Conservation (phyloP, 1,284 basidiomycete species). For the Agaricales sp. region DNA sequence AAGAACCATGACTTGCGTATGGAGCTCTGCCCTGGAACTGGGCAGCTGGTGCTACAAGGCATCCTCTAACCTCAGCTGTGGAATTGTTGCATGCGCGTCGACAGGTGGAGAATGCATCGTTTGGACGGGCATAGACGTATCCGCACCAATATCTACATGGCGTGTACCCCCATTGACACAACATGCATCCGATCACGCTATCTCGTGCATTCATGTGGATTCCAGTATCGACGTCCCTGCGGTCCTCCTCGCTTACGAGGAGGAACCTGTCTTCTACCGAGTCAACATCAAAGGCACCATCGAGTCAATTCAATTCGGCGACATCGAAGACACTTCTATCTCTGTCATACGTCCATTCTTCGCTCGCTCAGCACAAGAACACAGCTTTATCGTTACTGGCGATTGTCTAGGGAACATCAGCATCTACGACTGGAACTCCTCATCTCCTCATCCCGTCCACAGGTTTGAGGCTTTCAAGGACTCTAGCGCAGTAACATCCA, state of each 20-base stretch:
- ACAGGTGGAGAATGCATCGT: conserved; percentile 45
- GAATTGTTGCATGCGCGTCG: conserved; percentile 38
- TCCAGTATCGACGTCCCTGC: conserved; percentile 2
- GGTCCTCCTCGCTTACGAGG: conserved; percentile 36
- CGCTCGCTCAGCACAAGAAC: conserved; percentile 21
- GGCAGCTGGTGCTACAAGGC: conserved; percentile 40
- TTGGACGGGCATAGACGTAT: conserved; percentile 32
- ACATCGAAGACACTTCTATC: conserved; percentile 36
- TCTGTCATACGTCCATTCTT: conserved; percentile 38
- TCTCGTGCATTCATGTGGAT: conserved; percentile 16
- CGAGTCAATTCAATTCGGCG: conserved; percentile 39
- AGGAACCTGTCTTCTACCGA: conserved; percentile 39
- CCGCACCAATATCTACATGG: conserved; percentile 12
- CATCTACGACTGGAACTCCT: conserved; percentile 42
- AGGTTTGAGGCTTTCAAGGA: conserved; percentile 53
- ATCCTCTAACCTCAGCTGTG: conserved; percentile 28
- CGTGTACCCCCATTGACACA: neutral
- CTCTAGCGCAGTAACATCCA: conserved; percentile 41
- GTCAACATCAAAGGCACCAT: conserved; percentile 21
- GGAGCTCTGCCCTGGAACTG: conserved; percentile 41
- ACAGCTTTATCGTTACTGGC: conserved; percentile 45
- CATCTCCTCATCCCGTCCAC: conserved; percentile 12
- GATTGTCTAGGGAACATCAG: conserved; percentile 49
- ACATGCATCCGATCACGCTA: neutral
- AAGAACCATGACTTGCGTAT: conserved; percentile 38